A percentile compares a stretch with the other conserved stretches of the same genome.
phyloP scores from a whole-genome alignment of 2,329 filamentous ascomycete species.

The Didymella exigua region DNA sequence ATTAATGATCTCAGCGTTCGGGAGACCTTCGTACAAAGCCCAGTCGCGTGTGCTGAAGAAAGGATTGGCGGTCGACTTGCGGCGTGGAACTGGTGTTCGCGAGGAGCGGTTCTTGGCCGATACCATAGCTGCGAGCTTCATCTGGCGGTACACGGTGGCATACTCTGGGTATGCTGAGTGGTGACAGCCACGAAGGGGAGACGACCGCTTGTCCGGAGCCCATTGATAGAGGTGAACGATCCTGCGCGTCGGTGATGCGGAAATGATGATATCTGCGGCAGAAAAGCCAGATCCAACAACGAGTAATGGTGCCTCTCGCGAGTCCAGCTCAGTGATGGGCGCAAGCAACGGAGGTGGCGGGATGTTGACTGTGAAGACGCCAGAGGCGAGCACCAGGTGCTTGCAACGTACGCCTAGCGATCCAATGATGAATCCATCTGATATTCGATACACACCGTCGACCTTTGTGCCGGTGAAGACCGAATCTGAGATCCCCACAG shows the following conservation, averaged over 20 bases:
- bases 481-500: conserved; percentile 57
- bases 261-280: conserved; percentile 66
- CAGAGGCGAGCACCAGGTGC: conserved; percentile 63
- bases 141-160: conserved; percentile 63
- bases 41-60: conserved; percentile 58
- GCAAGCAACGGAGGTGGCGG: conserved; percentile 57
- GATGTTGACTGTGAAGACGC: conserved; percentile 62
- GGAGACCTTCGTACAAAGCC: conserved; percentile 61
- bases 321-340: conserved; percentile 49
- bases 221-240: conserved; percentile 67
- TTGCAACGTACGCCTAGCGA: conserved; percentile 61
- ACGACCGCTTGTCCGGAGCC: conserved; percentile 61
- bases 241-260: conserved; percentile 55
- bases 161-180: conserved; percentile 68
- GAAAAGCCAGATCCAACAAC: conserved; percentile 67
- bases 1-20: conserved; percentile 59
- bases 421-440: conserved; percentile 56
- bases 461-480: conserved; percentile 54
- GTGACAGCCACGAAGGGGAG: conserved; percentile 64
- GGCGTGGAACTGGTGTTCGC: conserved; percentile 33
- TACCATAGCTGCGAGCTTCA: conserved; percentile 58
- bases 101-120: conserved; percentile 24
- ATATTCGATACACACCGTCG: conserved; percentile 51
- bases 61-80: conserved; percentile 48
- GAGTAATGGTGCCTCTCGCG: conserved; percentile 52